phyloP scores from a whole-genome alignment of 1,284 basidiomycete species.

The Caloboletus firmus region DNA sequence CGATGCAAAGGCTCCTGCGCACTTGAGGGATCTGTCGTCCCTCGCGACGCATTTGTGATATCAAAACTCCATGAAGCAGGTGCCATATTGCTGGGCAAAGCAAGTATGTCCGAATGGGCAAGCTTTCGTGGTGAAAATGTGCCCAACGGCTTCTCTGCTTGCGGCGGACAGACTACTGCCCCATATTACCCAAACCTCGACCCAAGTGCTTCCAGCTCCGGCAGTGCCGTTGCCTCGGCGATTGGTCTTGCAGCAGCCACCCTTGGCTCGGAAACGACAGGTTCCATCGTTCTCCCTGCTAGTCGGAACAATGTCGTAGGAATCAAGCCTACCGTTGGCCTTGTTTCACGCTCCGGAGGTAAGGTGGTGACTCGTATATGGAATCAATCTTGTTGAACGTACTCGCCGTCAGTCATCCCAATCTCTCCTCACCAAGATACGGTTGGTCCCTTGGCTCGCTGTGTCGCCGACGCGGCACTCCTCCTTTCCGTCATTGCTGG shows the following conservation, averaged over 20 bases:
- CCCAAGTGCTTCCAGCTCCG: constrained; percentile 53
- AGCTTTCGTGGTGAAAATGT: constrained; percentile 43
- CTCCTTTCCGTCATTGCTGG: constrained; percentile 47
- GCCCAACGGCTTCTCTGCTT: constrained; percentile 50
- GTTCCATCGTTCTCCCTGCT: constrained; percentile 46
- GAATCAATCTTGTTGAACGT: neutral
- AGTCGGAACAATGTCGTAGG: constrained; percentile 48
- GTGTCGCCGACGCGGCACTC: constrained; percentile 46
- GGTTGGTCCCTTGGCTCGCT: constrained; percentile 47
- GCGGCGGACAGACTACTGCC: constrained; percentile 50
- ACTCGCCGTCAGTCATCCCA: constrained; percentile 42
- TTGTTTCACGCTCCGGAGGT: constrained; percentile 54
- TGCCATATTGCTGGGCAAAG: constrained; percentile 54
- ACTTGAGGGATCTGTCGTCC: constrained; percentile 58
- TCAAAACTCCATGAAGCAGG: constrained; percentile 57
- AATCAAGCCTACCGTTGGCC: constrained; percentile 37
- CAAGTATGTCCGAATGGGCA: constrained; percentile 52
- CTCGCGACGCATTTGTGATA: constrained; percentile 63
- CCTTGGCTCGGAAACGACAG: constrained; percentile 56
- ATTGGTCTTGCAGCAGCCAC: constrained; percentile 51
- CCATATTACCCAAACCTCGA: constrained; percentile 52
- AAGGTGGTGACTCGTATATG: constrained; percentile 1
- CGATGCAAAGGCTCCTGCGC: constrained; percentile 49
- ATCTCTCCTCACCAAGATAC: constrained; percentile 52
- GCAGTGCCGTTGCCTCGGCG: constrained; percentile 49